These are phyloP conservation scores for Fremontodendron californicum DNA, from an alignment of 345 rosid genomes.

Conservation along the genomic window DNA sequence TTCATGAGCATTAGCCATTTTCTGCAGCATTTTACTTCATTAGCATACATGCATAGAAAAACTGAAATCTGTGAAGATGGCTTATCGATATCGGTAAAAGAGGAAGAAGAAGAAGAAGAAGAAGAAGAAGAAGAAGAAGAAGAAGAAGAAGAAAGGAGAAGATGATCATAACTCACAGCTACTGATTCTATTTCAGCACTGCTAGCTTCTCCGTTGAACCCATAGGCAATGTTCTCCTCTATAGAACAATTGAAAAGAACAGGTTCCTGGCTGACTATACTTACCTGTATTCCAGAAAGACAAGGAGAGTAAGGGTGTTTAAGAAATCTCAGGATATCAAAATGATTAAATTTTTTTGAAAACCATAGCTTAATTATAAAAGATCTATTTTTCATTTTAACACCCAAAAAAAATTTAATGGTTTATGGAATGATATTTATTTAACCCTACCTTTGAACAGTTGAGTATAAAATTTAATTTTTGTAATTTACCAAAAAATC, in stretches of 20 bases:
- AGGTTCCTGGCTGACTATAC: slow-evolving; percentile 98
- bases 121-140: too few relatives aligned
- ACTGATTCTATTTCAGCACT: slow-evolving; percentile 53
- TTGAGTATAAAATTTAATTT: neutral
- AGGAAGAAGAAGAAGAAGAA: too few relatives aligned
- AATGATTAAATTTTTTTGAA: neutral
- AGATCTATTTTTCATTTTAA: too few relatives aligned
- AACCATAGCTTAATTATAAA: neutral
- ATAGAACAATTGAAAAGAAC: slow-evolving; percentile 55
- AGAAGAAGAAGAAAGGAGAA: too few relatives aligned
- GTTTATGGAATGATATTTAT: neutral
- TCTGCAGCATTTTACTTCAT: slow-evolving; percentile 35
- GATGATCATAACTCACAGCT: slow-evolving; percentile 45
- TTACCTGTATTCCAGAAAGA: slow-evolving; percentile 42
- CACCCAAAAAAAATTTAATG: too few relatives aligned
- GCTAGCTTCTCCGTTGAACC: slow-evolving; percentile 58
- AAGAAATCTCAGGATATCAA: neutral
- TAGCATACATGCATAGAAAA: neutral
- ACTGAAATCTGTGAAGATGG: neutral
- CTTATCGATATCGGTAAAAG: neutral
- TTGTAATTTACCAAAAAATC: neutral
- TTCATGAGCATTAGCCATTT: slow-evolving; percentile 92
- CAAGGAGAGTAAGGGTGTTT: neutral
- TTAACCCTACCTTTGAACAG: neutral
- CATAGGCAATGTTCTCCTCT: slow-evolving; percentile 55